Percentiles rank a stretch among this genome's conserved stretches.
phyloP scores from a whole-genome alignment of 164 flowering plant genomes.

The Amborella trichopoda region DNA sequence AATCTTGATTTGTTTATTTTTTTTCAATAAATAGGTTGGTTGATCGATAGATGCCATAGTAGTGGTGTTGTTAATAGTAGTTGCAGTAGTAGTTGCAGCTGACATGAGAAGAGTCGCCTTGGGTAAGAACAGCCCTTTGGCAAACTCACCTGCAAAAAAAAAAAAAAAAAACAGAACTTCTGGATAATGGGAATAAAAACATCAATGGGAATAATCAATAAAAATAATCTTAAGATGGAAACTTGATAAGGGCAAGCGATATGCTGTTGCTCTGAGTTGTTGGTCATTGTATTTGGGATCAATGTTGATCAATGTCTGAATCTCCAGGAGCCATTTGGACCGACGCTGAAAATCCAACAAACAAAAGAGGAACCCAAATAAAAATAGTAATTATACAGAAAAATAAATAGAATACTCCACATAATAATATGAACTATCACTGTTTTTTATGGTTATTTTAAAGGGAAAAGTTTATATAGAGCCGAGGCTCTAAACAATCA shows the following conservation, averaged over 20 bases:
- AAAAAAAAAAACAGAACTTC: background rate
- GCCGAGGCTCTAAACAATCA: too few species aligned
- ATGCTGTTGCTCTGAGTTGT: slow-evolving; percentile 88
- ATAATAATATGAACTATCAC: background rate
- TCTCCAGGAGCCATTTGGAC: slow-evolving; percentile 91
- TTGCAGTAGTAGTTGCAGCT: too few species aligned
- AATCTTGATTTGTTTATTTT: too few species aligned
- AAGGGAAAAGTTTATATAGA: too few species aligned
- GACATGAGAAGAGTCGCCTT: slow-evolving; percentile 33
- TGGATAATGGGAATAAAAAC: background rate
- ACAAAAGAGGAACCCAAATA: too few species aligned
- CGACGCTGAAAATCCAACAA: slow-evolving; percentile 31
- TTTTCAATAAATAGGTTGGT: too few species aligned
- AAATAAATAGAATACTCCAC: too few species aligned
- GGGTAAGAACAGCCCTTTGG: slow-evolving; percentile 99
- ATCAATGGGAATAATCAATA: background rate
- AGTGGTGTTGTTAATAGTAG: too few species aligned
- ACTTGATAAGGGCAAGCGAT: background rate
- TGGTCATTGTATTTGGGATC: slow-evolving; percentile 98
- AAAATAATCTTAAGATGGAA: background rate
- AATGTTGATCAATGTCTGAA: slow-evolving; percentile 83
- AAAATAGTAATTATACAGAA: too few species aligned
- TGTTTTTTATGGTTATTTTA: too few species aligned
- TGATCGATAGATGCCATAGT: too few species aligned
- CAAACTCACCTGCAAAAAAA: slow-evolving; percentile 51